Evolutionary conservation across 371 early-diverging fungal species (phyloP).

Genomic region (Rhizopus stolonifer): DNA sequence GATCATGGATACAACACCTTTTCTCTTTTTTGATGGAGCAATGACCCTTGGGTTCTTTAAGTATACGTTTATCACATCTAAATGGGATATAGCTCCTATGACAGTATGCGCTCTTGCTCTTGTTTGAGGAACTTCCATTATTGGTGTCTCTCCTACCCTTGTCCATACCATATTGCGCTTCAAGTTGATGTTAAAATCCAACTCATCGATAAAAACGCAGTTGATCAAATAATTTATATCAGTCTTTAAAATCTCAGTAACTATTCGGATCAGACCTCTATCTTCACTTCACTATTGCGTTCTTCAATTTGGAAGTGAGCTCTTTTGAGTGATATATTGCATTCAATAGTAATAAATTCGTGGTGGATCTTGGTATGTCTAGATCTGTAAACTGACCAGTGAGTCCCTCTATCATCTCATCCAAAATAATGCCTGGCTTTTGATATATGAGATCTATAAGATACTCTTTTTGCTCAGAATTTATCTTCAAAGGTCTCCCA

Average conservation of each 20-base stretch:
- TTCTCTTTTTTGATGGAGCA: too few relatives aligned
- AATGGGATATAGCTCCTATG: neutral
- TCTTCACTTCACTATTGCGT: constrained; percentile 8
- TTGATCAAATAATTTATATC: constrained; percentile 13
- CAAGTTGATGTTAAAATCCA: constrained; percentile 5
- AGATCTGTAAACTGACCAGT: constrained; percentile 15
- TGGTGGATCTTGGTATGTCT: constrained; percentile 15
- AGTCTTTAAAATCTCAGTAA: neutral
- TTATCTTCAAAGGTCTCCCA: too few relatives aligned
- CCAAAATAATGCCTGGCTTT: constrained; percentile 10
- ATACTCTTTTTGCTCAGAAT: too few relatives aligned
- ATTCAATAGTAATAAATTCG: constrained; percentile 16
- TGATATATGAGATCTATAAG: constrained; percentile 12
- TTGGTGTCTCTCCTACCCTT: constrained; percentile 2
- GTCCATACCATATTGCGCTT: constrained; percentile 8
- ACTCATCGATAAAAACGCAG: constrained; percentile 1
- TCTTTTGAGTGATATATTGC: constrained; percentile 15
- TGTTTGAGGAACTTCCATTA: constrained; percentile 5
- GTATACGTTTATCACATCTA: neutral
- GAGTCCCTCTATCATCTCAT: neutral
- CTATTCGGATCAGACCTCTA: constrained; percentile 15
- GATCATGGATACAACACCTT: too few relatives aligned
- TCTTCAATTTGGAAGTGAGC: constrained; percentile 5
- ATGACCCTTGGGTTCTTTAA: neutral
- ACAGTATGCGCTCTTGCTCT: neutral